Conservation (phyloP, 345 rosid genomes). For the Erysimum cheiranthoides region DNA sequence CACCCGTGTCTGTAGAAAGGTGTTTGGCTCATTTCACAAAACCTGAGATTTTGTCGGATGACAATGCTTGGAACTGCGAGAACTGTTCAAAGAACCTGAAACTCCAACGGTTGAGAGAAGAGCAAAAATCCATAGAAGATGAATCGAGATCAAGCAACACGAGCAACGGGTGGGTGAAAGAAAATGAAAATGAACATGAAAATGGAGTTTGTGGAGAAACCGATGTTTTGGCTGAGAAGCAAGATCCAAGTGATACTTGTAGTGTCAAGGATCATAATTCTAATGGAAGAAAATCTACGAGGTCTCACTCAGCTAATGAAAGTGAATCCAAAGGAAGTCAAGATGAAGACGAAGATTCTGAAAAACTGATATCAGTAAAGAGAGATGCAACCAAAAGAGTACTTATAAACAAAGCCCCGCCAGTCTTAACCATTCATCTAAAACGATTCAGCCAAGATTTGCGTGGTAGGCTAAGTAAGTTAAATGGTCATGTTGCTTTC, state of each 20-base stretch:
- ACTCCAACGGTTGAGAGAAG: conserved; percentile 52
- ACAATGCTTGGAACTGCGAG: conserved; percentile 98
- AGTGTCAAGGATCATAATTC: conserved; percentile 45
- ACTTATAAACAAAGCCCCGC: conserved; percentile 78
- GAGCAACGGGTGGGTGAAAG: conserved; percentile 45
- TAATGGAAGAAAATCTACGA: conserved; percentile 42
- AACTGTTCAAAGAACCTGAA: conserved; percentile 69
- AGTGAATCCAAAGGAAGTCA: conserved; percentile 52
- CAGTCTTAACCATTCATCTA: conserved; percentile 82
- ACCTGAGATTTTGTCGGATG: conserved; percentile 82
- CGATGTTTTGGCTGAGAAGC: conserved; percentile 25
- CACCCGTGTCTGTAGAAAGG: conserved; percentile 90
- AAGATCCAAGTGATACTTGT: conserved; percentile 46
- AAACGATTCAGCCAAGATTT: conserved; percentile 95
- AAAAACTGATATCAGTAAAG: conserved; percentile 62
- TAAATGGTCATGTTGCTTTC: conserved; percentile 88
- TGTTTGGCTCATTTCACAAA: conserved; percentile 85
- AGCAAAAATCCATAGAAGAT: conserved; percentile 45
- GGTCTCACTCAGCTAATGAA: conserved; percentile 47
- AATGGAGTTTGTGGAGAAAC: conserved; percentile 34
- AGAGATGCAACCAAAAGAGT: conserved; percentile 92
- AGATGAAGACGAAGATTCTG: conserved; percentile 51
- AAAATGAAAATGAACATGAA: conserved; percentile 22
- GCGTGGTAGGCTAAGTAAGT: conserved; percentile 91
- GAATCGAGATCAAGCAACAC: conserved; percentile 37